These are phyloP conservation scores for Podila minutissima DNA, from an alignment of 192 early-diverging fungal genomes.

Conservation along the genomic window DNA sequence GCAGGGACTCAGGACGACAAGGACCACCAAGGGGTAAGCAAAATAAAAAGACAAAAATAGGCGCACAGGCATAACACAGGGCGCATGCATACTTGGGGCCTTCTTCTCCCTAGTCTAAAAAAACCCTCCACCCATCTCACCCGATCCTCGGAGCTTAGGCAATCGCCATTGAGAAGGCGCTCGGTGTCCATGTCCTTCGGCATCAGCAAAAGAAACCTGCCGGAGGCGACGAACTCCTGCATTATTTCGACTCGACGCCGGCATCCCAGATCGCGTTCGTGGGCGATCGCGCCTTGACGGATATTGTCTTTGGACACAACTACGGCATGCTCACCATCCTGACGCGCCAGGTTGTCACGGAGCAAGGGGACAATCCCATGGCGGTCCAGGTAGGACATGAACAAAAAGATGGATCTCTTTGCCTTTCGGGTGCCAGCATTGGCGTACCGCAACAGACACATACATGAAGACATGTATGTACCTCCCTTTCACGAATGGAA, in stretches of 20 bases:
- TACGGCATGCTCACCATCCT: constrained; percentile 78
- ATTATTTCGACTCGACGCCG: constrained; percentile 51
- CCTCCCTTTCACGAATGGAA: too few species aligned
- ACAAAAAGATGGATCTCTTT: neutral
- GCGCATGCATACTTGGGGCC: neutral
- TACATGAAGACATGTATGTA: too few species aligned
- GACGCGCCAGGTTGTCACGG: constrained; percentile 72
- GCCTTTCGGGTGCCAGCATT: too few species aligned
- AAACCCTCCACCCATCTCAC: too few species aligned
- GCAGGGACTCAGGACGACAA: constrained; percentile 85
- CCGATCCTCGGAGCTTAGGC: neutral
- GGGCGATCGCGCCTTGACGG: constrained; percentile 90
- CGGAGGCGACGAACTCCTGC: constrained; percentile 70
- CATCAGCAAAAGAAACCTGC: constrained; percentile 77
- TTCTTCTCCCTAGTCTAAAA: neutral
- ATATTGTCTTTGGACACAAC: constrained; percentile 86
- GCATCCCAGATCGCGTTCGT: constrained; percentile 75
- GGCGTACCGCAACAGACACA: too few species aligned
- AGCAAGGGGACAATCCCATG: constrained; percentile 79
- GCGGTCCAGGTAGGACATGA: constrained; percentile 59
- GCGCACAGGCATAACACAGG: neutral
- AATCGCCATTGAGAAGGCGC: constrained; percentile 27
- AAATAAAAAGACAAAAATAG: neutral
- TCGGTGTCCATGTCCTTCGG: constrained; percentile 21
- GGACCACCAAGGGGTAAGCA: constrained; percentile 52